Percentiles rank a stretch among this genome's conserved stretches.
Conservation (phyloP, 2,329 filamentous ascomycete species). For the Penicillium capsulatum region DNA sequence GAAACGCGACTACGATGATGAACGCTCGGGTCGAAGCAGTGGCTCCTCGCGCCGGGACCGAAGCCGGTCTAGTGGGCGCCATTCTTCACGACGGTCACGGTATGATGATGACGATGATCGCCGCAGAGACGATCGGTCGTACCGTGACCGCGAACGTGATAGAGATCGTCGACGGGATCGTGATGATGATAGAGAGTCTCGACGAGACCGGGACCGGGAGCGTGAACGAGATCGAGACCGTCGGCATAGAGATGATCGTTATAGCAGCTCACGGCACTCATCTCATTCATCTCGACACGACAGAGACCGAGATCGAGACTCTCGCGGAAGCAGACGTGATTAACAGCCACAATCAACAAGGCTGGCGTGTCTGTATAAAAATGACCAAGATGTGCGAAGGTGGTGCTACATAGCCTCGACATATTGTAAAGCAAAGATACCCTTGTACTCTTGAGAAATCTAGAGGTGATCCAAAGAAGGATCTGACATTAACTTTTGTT, state of each 20-base stretch:
- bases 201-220: constrained; percentile 22
- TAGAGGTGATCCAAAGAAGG: too few species aligned
- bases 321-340: constrained; percentile 28
- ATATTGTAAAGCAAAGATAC: too few species aligned
- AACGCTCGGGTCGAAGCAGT: constrained; percentile 37
- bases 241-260: constrained; percentile 30
- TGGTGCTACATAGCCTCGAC: too few species aligned
- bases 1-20: constrained; percentile 33
- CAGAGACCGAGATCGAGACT: constrained; percentile 30
- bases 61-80: constrained; percentile 34
- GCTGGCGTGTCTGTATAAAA: too few species aligned
- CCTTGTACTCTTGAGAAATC: too few species aligned
- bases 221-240: constrained; percentile 24
- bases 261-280: constrained; percentile 31
- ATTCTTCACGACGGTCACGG: constrained; percentile 33
- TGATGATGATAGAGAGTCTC: constrained; percentile 23
- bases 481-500: too few species aligned
- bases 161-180: constrained; percentile 34
- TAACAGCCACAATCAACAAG: too few species aligned
- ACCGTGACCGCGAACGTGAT: constrained; percentile 27
- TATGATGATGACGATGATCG: constrained; percentile 38
- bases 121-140: constrained; percentile 33
- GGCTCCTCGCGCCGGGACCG: constrained; percentile 37
- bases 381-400: too few species aligned
- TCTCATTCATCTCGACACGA: constrained; percentile 31